Evolutionary conservation across 768 basidiomycete species (phyloP).

Genomic region (Psilocybe cyanescens): DNA sequence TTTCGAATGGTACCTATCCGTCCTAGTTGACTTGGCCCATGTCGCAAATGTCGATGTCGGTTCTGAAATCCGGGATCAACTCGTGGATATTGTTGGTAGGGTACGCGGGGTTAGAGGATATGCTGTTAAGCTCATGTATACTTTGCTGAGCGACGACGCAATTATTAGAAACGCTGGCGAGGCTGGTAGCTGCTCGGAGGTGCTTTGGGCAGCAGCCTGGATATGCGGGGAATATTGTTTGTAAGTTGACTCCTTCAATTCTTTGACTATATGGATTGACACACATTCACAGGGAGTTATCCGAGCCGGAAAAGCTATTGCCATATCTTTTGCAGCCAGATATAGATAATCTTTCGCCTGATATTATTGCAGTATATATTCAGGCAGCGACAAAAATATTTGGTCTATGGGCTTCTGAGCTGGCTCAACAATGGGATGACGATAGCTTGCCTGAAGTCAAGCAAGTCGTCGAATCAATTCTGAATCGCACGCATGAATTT

Average conservation of each 20-base stretch:
- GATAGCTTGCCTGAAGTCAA: slow-evolving; percentile 70
- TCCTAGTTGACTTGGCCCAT: slow-evolving; percentile 90
- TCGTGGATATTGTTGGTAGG: slow-evolving; percentile 86
- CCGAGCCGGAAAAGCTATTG: slow-evolving; percentile 75
- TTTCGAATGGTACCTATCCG: slow-evolving; percentile 98
- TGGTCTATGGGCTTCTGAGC: slow-evolving; percentile 78
- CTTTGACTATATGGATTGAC: not conserved
- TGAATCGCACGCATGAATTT: slow-evolving; percentile 62
- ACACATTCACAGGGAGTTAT: slow-evolving; percentile 60
- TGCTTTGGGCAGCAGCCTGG: slow-evolving; percentile 95
- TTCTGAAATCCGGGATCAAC: slow-evolving; percentile 74
- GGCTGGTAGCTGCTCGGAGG: slow-evolving; percentile 77
- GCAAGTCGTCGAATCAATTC: slow-evolving; percentile 62
- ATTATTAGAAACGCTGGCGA: slow-evolving; percentile 71
- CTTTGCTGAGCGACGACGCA: slow-evolving; percentile 77
- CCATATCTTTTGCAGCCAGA: slow-evolving; percentile 68
- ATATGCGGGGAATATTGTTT: slow-evolving; percentile 94
- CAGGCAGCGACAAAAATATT: slow-evolving; percentile 88
- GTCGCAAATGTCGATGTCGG: slow-evolving; percentile 84
- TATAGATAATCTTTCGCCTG: slow-evolving; percentile 58
- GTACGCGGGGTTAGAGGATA: slow-evolving; percentile 77
- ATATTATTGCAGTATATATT: slow-evolving; percentile 78
- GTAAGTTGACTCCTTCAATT: slow-evolving; percentile 48
- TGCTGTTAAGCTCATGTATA: slow-evolving; percentile 84
- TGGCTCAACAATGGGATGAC: slow-evolving; percentile 78